Base-by-base conservation (phyloP, 305 asterid species). In the Fraxinus latifolia region DNA sequence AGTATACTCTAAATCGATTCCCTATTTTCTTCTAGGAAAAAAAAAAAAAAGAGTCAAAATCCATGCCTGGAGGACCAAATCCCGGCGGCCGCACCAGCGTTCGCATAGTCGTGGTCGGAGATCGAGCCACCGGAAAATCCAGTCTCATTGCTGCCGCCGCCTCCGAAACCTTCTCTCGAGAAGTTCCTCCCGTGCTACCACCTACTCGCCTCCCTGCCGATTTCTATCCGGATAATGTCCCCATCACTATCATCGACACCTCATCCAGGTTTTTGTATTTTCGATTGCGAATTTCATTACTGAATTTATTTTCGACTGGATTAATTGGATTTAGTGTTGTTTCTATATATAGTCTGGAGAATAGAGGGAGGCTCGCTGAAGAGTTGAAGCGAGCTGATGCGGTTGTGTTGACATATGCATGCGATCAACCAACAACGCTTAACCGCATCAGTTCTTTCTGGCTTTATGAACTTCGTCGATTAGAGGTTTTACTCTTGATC, bases 141-240 rank as follows among this genome's bases (percentile, higher is more conserved):
- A 93, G 98, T 85, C 98, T 94, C 76, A 96, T 96, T 83, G 93
- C 94, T 17, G 91, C 99, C 27, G 97, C 95, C 14, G 95, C 97
- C 5, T 91, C 93, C 78, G 99, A 94, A 80, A 80, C 92, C 23
- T 96, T 96, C 85, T 93, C 95, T n/a, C 89, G 83, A 23, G 93
- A 91, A 31, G 95, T 94, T n/a, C 94, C 94, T 21, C 94, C 93
- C 12, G 97, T 94, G 19, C 98, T 94, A 76, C 97, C 96, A 44
- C 97, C 95, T 78, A 92, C 98, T 81, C 97, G 98, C 76, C 97
- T 96, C 83, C 95, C 98, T 68, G 93, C 98, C 82, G 99, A 96
- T 83, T 93, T 89, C 87, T 96, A 89, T 79, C 97, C 98, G 5
- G 98, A 93, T 83, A 86, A 91, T 77, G 92, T 94, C 80, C 98